A percentile compares a stretch with the other conserved stretches of the same genome.
Evolutionary conservation across 306 rosid species (phyloP).

Genomic region (Medicago lupulina): DNA sequence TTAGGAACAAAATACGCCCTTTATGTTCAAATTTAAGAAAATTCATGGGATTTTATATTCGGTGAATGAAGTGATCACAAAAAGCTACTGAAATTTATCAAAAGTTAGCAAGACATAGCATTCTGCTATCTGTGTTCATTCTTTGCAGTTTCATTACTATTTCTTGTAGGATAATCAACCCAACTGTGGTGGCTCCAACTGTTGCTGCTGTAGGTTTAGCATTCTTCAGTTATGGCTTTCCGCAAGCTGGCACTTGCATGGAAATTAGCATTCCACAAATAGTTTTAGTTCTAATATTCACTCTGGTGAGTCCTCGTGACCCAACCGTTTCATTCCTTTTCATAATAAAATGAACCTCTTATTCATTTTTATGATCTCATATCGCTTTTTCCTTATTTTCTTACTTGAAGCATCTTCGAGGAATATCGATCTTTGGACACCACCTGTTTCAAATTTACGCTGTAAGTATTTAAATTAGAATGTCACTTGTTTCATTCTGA

Average conservation of each 20-base stretch:
- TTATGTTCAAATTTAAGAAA: too few species aligned
- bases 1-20: too few species aligned
- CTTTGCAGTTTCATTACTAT: constrained; percentile 23
- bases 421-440: constrained; percentile 82
- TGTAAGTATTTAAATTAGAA: constrained; percentile 53
- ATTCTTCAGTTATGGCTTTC: constrained; percentile 94
- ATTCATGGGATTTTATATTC: background rate
- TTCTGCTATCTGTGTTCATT: background rate
- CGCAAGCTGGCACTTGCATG: constrained; percentile 91
- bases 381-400: constrained; percentile 12
- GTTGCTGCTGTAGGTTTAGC: constrained; percentile 95
- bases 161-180: constrained; percentile 77
- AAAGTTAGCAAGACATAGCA: constrained; percentile 14
- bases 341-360: background rate
- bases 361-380: constrained; percentile 13
- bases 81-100: constrained; percentile 11
- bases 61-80: constrained; percentile 10
- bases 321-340: background rate
- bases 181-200: constrained; percentile 94
- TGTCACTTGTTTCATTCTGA: constrained; percentile 14
- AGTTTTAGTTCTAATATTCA: constrained; percentile 75
- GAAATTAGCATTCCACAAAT: constrained; percentile 90
- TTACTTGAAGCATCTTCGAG: constrained; percentile 76
- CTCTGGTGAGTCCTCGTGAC: constrained; percentile 61
- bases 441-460: constrained; percentile 79